Conservation (phyloP, 1,284 basidiomycete genomes). For the Leccinum pachyderme region DNA sequence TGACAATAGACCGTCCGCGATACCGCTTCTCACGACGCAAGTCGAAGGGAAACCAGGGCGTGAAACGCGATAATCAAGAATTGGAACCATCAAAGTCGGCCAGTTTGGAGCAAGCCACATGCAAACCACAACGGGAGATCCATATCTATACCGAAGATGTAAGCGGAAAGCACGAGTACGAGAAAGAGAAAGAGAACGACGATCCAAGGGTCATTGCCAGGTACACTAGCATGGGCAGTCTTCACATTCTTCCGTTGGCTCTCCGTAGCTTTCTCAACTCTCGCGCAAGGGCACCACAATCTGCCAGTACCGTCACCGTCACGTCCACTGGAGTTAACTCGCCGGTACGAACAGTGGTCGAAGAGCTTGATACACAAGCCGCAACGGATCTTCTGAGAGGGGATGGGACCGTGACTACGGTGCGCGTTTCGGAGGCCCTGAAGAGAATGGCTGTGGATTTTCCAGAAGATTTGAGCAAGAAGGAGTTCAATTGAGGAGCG, state of each 20-base stretch:
- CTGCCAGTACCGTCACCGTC: conserved; percentile 21
- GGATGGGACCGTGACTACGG: conserved; percentile 5
- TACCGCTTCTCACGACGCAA: conserved; percentile 26
- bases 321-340: conserved; percentile 12
- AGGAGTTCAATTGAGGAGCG: neutral
- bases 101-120: neutral
- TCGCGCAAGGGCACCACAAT: conserved; percentile 17
- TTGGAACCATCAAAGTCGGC: neutral
- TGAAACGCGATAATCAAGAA: neutral
- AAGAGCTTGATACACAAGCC: neutral
- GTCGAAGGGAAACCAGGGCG: conserved; percentile 6
- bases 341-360: neutral
- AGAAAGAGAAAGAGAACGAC: conserved; percentile 6
- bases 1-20: conserved; percentile 26
- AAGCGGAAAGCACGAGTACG: neutral
- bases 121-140: neutral
- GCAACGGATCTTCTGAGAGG: neutral
- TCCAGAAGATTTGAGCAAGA: neutral
- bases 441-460: conserved; percentile 27
- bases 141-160: neutral
- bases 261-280: conserved; percentile 12
- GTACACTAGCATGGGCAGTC: neutral
- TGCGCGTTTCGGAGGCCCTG: conserved; percentile 20
- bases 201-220: neutral
- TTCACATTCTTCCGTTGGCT: conserved; percentile 8